These are phyloP conservation scores for Fennellomyces sp. DNA, from an alignment of 371 early-diverging fungal genomes.

Conservation along the genomic window DNA sequence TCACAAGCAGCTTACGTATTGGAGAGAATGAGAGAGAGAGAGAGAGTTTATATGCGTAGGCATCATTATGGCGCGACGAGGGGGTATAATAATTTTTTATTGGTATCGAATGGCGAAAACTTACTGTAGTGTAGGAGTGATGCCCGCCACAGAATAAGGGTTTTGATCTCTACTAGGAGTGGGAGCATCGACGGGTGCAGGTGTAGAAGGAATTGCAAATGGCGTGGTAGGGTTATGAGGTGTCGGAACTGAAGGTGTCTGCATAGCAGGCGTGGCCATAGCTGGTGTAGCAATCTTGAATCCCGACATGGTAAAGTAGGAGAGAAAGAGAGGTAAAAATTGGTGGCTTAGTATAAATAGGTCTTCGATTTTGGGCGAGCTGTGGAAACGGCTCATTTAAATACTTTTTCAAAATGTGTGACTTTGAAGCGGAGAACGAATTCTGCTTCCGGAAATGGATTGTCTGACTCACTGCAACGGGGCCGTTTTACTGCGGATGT, in stretches of 20 bases:
- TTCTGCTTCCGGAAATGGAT: too few relatives aligned
- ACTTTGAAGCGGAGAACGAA: too few relatives aligned
- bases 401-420: slow-evolving; percentile 18
- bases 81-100: not conserved
- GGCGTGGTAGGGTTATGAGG: slow-evolving; percentile 45
- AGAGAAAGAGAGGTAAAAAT: slow-evolving; percentile 15
- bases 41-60: not conserved
- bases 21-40: slow-evolving; percentile 5
- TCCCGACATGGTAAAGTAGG: slow-evolving; percentile 50
- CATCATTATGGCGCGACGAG: not conserved
- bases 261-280: slow-evolving; percentile 51
- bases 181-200: slow-evolving; percentile 53
- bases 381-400: slow-evolving; percentile 13
- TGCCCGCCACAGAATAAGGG: slow-evolving; percentile 70
- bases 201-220: slow-evolving; percentile 51
- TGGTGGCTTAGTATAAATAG: slow-evolving; percentile 24
- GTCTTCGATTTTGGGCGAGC: slow-evolving; percentile 12
- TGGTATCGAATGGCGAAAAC: slow-evolving; percentile 27
- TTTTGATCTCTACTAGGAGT: slow-evolving; percentile 58
- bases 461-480: too few relatives aligned
- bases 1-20: not conserved
- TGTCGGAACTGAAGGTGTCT: slow-evolving; percentile 53
- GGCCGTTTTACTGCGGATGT: too few relatives aligned
- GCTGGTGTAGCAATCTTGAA: slow-evolving; percentile 54
- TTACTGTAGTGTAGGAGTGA: slow-evolving; percentile 87